phyloP scores from a whole-genome alignment of 495 filamentous ascomycete species.

The Apiosordaria backusii region DNA sequence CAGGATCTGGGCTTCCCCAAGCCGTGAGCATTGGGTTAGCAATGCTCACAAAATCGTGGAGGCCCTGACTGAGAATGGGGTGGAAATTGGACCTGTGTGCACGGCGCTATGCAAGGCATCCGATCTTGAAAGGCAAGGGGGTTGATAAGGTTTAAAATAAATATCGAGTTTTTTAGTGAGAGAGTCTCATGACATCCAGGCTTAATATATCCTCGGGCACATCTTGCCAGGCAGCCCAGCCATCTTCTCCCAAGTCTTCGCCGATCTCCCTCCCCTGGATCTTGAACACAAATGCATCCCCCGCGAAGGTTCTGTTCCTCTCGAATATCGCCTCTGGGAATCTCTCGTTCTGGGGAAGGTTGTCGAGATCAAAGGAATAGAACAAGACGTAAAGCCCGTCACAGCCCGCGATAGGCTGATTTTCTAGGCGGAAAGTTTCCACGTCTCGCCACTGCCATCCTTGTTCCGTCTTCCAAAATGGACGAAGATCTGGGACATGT shows the following conservation, averaged over 20 bases:
- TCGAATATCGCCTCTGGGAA: neutral
- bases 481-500: neutral
- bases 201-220: neutral
- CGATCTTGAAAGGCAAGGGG: neutral
- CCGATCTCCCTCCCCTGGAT: neutral
- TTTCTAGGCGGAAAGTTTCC: neutral
- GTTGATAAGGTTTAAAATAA: neutral
- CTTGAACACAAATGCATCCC: constrained; percentile 4
- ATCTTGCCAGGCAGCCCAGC: constrained; percentile 2
- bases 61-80: neutral
- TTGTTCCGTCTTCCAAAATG: neutral
- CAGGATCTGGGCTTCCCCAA: neutral
- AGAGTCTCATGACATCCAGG: neutral
- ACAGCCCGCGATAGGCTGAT: neutral
- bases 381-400: neutral
- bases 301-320: neutral
- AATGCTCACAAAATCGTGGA: neutral
- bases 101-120: neutral
- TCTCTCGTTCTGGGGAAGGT: neutral
- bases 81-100: neutral
- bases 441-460: neutral
- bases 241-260: neutral
- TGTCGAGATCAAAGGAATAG: constrained; percentile 1
- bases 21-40: neutral
- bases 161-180: too few relatives aligned